Evolutionary conservation across 1,284 basidiomycete species (phyloP).

Genomic region (Trametes versicolor): DNA sequence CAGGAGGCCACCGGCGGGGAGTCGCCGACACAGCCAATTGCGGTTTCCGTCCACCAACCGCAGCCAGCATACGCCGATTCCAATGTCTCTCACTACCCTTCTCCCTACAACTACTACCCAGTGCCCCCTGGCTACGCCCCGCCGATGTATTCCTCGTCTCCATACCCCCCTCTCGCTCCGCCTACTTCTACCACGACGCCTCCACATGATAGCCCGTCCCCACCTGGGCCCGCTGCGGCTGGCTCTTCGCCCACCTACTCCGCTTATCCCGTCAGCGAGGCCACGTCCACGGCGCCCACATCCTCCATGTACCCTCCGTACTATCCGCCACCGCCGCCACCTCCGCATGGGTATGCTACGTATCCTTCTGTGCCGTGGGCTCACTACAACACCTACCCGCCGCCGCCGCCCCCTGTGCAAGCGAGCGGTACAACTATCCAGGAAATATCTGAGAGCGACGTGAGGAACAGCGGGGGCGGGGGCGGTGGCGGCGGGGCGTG

Average conservation of each 20-base stretch:
- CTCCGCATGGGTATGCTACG: conserved; percentile 30
- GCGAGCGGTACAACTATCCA: conserved; percentile 27
- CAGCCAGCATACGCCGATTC: conserved; percentile 37
- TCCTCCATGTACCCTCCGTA: conserved; percentile 27
- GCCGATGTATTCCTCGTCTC: conserved; percentile 37
- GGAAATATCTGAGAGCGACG: conserved; percentile 32
- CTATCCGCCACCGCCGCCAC: conserved; percentile 30
- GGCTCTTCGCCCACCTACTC: conserved; percentile 28
- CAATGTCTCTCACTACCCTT: conserved; percentile 31
- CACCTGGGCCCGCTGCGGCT: conserved; percentile 28
- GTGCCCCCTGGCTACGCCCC: conserved; percentile 31
- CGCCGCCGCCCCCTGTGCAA: conserved; percentile 24
- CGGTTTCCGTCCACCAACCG: conserved; percentile 36
- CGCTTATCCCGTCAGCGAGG: conserved; percentile 23
- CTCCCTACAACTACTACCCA: conserved; percentile 43
- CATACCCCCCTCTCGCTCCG: conserved; percentile 37
- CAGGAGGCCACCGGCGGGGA: conserved; percentile 36
- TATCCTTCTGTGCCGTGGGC: conserved; percentile 39
- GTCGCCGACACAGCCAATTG: conserved; percentile 32
- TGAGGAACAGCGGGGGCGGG: conserved; percentile 31
- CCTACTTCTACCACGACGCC: conserved; percentile 36
- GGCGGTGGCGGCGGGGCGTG: conserved; percentile 23
- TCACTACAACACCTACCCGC: conserved; percentile 38
- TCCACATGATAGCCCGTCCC: conserved; percentile 40
- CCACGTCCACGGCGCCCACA: conserved; percentile 11